Conservation (phyloP, 495 filamentous ascomycete species). For the Aspergillus hancockii region DNA sequence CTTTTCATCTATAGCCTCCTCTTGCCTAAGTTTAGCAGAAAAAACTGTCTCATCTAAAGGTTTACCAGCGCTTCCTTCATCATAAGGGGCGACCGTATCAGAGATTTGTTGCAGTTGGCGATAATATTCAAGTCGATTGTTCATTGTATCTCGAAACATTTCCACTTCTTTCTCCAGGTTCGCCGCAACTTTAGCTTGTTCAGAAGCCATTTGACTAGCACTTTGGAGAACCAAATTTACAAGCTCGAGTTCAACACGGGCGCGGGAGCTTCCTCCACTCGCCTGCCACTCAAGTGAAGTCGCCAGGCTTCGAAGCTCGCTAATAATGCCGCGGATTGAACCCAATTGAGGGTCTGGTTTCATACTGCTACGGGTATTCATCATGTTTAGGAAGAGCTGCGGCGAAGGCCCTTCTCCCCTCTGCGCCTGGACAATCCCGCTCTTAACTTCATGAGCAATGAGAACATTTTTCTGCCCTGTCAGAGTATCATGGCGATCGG, state of each 20-base stretch:
- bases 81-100: slow-evolving; percentile 75
- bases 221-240: slow-evolving; percentile 55
- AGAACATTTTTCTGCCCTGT: slow-evolving; percentile 75
- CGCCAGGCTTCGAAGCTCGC: slow-evolving; percentile 64
- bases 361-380: slow-evolving; percentile 54
- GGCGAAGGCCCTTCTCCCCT: slow-evolving; percentile 72
- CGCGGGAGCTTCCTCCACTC: slow-evolving; percentile 61
- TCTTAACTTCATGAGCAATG: slow-evolving; percentile 72
- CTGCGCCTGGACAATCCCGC: slow-evolving; percentile 56
- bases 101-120: slow-evolving; percentile 86
- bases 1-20: slow-evolving; percentile 51
- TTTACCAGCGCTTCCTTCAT: slow-evolving; percentile 53
- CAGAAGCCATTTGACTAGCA: slow-evolving; percentile 58
- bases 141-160: slow-evolving; percentile 74
- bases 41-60: slow-evolving; percentile 43
- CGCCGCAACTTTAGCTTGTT: slow-evolving; percentile 63
- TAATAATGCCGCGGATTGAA: slow-evolving; percentile 69
- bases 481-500: slow-evolving; percentile 74
- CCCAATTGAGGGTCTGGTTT: slow-evolving; percentile 57
- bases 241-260: slow-evolving; percentile 63
- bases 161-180: slow-evolving; percentile 73
- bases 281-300: slow-evolving; percentile 62
- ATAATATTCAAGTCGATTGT: slow-evolving; percentile 83
- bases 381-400: slow-evolving; percentile 61
- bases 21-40: slow-evolving; percentile 37